Evolutionary conservation across 192 early-diverging fungal species (phyloP).

Genomic region (Backusella luteola): DNA sequence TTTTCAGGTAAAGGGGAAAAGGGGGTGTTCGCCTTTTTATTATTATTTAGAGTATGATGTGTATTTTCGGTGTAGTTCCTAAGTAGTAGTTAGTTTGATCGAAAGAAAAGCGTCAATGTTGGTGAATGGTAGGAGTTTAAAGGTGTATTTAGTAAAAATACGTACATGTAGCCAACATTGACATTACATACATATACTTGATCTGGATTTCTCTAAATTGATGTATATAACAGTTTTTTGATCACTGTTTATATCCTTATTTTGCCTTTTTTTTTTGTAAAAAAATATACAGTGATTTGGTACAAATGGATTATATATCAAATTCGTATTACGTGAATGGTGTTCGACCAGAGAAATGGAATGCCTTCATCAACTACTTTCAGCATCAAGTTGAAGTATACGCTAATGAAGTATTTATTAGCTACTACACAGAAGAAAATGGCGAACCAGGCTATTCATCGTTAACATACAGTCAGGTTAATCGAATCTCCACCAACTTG

Average conservation of each 20-base stretch:
- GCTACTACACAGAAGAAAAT: neutral
- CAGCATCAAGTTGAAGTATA: neutral
- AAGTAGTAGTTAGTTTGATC: no score
- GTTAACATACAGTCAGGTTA: conserved; percentile 7
- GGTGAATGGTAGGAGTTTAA: no score
- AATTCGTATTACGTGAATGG: neutral
- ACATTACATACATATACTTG: no score
- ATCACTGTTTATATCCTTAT: neutral
- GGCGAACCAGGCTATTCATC: neutral
- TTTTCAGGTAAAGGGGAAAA: no score
- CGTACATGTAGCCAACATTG: no score
- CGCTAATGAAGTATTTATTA: neutral
- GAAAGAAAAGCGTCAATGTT: no score
- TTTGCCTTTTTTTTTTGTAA: neutral
- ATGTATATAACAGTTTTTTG: no score
- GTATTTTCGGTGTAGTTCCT: no score
- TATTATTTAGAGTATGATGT: no score
- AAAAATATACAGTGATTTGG: neutral
- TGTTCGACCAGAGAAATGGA: neutral
- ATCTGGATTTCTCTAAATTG: no score
- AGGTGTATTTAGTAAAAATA: no score
- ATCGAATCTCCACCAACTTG: conserved; percentile 10
- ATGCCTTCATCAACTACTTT: neutral
- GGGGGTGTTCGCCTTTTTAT: no score
- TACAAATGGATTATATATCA: neutral